phyloP scores from a whole-genome alignment of 176 grass and related monocot genomes.

The Secale cereale region DNA sequence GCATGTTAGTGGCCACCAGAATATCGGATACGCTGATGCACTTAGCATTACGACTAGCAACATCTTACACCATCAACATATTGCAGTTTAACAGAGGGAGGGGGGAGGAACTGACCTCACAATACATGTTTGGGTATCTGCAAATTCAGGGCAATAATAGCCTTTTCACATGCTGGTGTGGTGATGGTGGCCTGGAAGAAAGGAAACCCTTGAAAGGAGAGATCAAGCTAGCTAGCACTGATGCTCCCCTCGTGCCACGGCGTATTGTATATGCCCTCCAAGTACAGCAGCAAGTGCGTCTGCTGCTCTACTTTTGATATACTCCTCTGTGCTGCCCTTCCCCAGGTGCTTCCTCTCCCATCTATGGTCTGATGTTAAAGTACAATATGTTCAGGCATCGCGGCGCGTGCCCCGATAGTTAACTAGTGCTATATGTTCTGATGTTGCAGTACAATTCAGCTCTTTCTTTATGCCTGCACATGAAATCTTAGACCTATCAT shows the following conservation, averaged over 20 bases:
- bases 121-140: neutral
- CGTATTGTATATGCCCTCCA: neutral
- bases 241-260: conserved; percentile 10
- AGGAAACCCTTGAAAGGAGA: conserved; percentile 19
- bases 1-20: neutral
- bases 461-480: neutral
- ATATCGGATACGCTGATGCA: neutral
- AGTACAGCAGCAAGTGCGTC: conserved; percentile 20
- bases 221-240: neutral
- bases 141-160: neutral
- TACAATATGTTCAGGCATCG: conserved; percentile 16
- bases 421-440: neutral
- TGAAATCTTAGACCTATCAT: conserved; percentile 20
- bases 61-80: neutral
- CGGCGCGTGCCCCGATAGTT: neutral
- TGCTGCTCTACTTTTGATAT: conserved; percentile 22
- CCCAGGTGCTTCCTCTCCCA: neutral
- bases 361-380: conserved; percentile 5
- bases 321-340: neutral
- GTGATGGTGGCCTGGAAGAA: conserved; percentile 15
- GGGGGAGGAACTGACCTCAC: neutral
- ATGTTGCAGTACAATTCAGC: conserved; percentile 1
- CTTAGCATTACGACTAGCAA: neutral
- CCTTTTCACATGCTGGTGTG: neutral
- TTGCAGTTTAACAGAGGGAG: conserved; percentile 2